phyloP scores from a whole-genome alignment of 345 rosid genomes.

The Boechera divaricarpa region DNA sequence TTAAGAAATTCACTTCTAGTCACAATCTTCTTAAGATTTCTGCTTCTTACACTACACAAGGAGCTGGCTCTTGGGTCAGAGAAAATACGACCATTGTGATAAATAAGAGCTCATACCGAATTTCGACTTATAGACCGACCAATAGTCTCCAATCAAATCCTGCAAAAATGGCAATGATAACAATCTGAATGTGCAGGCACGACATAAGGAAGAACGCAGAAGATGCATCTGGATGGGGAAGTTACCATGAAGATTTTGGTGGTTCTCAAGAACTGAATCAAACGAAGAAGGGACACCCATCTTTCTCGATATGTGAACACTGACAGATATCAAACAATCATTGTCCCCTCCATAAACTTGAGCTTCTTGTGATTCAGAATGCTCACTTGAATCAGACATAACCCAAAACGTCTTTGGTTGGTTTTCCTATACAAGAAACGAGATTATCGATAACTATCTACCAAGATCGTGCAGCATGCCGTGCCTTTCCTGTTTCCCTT shows the following conservation, averaged over 20 bases:
- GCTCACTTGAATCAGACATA: slow-evolving; percentile 13
- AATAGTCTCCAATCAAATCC: slow-evolving; percentile 14
- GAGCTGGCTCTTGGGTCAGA: slow-evolving; percentile 5
- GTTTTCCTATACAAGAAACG: slow-evolving; percentile 8
- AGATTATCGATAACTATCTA: slow-evolving; percentile 32
- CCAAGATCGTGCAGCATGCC: slow-evolving; percentile 84
- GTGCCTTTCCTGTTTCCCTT: slow-evolving; percentile 85
- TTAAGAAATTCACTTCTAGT: background rate
- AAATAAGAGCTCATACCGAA: background rate
- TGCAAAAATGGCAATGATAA: slow-evolving; percentile 24
- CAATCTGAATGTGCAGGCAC: background rate
- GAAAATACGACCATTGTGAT: background rate
- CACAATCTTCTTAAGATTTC: background rate
- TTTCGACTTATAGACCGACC: background rate
- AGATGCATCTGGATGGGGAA: background rate
- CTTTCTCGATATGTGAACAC: background rate
- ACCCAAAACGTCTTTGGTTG: slow-evolving; percentile 15
- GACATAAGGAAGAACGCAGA: slow-evolving; percentile 12
- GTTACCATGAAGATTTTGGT: no score
- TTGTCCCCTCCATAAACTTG: slow-evolving; percentile 29
- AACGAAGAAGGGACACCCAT: background rate
- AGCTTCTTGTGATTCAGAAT: slow-evolving; percentile 9
- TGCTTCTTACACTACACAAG: background rate
- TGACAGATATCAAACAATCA: background rate
- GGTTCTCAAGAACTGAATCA: no score